Evolutionary conservation across 208 protist genomes (phyloP).

Genomic region (Crithidia mellificae): DNA sequence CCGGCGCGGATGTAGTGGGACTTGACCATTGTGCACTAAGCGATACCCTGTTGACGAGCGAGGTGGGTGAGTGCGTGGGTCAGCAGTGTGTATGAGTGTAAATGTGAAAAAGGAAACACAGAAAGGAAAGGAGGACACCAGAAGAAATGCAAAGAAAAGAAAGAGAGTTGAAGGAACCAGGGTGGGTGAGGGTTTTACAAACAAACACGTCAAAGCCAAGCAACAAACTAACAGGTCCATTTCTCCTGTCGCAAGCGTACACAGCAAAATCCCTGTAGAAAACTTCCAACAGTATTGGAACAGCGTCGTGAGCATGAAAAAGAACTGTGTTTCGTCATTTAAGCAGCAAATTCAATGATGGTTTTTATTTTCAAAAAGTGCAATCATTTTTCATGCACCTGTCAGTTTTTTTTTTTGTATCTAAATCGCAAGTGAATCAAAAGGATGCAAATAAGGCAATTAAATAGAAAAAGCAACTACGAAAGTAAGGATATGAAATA

Average conservation of each 20-base stretch:
- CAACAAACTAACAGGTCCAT: too few species aligned
- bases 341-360: too few species aligned
- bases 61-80: neutral
- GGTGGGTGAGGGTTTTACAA: too few species aligned
- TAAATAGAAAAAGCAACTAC: neutral
- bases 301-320: too few species aligned
- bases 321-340: too few species aligned
- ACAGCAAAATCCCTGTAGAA: too few species aligned
- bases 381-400: too few species aligned
- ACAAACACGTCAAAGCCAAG: too few species aligned
- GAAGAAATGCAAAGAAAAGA: neutral
- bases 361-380: too few species aligned
- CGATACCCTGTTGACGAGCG: slow-evolving; percentile 21
- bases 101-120: neutral
- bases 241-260: too few species aligned
- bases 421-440: neutral
- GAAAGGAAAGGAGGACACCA: slow-evolving; percentile 7
- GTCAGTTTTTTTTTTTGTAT: neutral
- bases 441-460: too few species aligned
- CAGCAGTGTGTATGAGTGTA: slow-evolving; percentile 14
- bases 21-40: slow-evolving; percentile 60
- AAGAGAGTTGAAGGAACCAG: neutral
- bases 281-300: too few species aligned
- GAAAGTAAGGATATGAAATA: neutral
- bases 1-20: slow-evolving; percentile 60